Conservation (phyloP, 805 yeast species). For the Candida nanaspora region DNA sequence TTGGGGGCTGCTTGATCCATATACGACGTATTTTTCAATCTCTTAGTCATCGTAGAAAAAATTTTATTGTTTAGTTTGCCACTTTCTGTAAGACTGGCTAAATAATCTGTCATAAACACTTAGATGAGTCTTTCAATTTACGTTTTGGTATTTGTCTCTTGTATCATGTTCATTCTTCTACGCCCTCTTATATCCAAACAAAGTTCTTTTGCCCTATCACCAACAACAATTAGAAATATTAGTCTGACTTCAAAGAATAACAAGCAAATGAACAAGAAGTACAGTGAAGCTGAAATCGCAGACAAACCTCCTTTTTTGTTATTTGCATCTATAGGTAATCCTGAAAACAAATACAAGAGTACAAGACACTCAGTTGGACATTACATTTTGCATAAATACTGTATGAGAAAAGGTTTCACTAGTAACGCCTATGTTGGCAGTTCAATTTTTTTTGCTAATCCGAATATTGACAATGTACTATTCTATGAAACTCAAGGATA, state of each 20-base stretch:
- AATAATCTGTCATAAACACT: too few species aligned
- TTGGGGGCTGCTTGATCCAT: too few species aligned
- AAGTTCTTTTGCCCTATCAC: too few species aligned
- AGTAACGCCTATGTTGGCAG: conserved; percentile 12
- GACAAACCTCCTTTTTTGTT: conserved; percentile 20
- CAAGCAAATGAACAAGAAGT: not conserved
- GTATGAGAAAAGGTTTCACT: conserved; percentile 12
- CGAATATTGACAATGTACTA: conserved; percentile 24
- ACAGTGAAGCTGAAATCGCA: not conserved
- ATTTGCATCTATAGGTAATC: conserved; percentile 67
- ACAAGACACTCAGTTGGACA: conserved; percentile 84
- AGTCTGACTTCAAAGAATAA: not conserved
- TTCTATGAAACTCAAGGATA: conserved; percentile 46
- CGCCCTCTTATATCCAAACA: too few species aligned
- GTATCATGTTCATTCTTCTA: too few species aligned
- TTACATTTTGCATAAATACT: conserved; percentile 32
- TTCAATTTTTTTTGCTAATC: conserved; percentile 15
- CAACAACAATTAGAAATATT: too few species aligned
- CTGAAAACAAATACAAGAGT: conserved; percentile 48
- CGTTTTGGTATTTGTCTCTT: too few species aligned
- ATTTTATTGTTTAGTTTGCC: too few species aligned
- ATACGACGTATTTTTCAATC: too few species aligned
- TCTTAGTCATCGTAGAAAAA: too few species aligned
- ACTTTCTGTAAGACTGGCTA: too few species aligned
- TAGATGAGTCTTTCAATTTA: too few species aligned